Evolutionary conservation across 805 yeast genomes (phyloP), one percentile per base, ranked within the genome.

Genomic region (Lipomyces kockii): DNA sequence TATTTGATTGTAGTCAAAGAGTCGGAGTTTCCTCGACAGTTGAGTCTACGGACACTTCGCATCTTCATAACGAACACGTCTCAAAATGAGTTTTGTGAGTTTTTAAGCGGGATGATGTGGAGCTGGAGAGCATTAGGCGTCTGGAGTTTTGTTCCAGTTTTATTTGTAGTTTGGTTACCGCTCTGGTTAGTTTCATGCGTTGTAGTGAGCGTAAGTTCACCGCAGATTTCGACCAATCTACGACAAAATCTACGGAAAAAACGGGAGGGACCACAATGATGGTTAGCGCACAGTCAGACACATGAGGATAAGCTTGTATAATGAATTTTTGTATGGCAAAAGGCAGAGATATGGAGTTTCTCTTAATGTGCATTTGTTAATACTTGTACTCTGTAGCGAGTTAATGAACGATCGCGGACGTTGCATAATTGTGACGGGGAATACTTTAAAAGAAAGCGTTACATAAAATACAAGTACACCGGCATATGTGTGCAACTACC

Each of bases 61-160:
- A n/a, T 12, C 49, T 43, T 43, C 14, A 17, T 43, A 43, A 6
- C 46, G 46, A 25, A 27, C 29, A 46, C 25, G 35, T 34, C 27
- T 17, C 29, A 37, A 2, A 20, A 7, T 22, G 53, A 60, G 14
- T 35, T 66, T 6, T 27, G 35, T 7, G 29, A 57, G 32, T 66
- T 66, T 53, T 7, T 66, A 25, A 27, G 14, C n/a, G 62, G 49
- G 17, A 37, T 92, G 17, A 76, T 88, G 11, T 81, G 84, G 34
- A 86, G 91, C 2, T 91, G 93, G 89, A 75, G 80, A 32, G 85
- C 87, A 51, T 78, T 90, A 65, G 89, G 89, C 64, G 88, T 90
- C 67, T 92, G 97, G 94, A 90, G 97, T 0, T 92, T 97, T 93
- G 83, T 86, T 34, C 70, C 70, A 37, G 60, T 64, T 12, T 8